Conservation (phyloP, 768 basidiomycete species). For the Serendipita indica region DNA sequence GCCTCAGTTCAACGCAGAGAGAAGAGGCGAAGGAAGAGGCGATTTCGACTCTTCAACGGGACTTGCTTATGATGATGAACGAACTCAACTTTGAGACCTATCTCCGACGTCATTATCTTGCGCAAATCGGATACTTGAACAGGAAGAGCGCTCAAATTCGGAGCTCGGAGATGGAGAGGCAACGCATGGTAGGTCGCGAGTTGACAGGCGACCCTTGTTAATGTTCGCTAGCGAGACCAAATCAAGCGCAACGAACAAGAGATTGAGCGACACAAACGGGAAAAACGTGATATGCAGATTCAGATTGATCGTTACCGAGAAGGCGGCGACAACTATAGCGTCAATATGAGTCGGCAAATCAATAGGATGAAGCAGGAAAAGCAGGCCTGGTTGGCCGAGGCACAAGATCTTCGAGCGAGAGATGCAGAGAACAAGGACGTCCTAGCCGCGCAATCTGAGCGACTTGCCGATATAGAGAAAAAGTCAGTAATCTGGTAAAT, state of each 20-base stretch:
- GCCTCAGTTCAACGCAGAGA: constrained; percentile 8
- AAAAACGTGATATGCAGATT: constrained; percentile 58
- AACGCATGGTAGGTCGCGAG: constrained; percentile 46
- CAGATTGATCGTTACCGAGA: constrained; percentile 22
- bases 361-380: constrained; percentile 67
- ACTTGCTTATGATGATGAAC: constrained; percentile 56
- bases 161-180: constrained; percentile 67
- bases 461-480: constrained; percentile 22
- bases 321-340: constrained; percentile 5
- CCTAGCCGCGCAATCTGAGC: constrained; percentile 20
- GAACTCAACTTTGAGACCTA: constrained; percentile 79
- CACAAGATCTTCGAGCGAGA: constrained; percentile 48
- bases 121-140: constrained; percentile 68
- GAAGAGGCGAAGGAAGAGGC: constrained; percentile 30
- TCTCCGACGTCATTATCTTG: constrained; percentile 65
- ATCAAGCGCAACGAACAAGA: constrained; percentile 66
- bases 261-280: constrained; percentile 45
- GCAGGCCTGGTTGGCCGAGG: constrained; percentile 57
- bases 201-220: not conserved
- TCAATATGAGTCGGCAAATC: constrained; percentile 30
- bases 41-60: constrained; percentile 57
- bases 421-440: constrained; percentile 46
- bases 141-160: constrained; percentile 56
- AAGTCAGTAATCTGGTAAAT: constrained; percentile 18
- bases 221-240: not conserved